Evolutionary conservation across 345 rosid genomes (phyloP), one percentile per base, ranked within the genome.

Genomic region (Rhizophora apiculata): DNA sequence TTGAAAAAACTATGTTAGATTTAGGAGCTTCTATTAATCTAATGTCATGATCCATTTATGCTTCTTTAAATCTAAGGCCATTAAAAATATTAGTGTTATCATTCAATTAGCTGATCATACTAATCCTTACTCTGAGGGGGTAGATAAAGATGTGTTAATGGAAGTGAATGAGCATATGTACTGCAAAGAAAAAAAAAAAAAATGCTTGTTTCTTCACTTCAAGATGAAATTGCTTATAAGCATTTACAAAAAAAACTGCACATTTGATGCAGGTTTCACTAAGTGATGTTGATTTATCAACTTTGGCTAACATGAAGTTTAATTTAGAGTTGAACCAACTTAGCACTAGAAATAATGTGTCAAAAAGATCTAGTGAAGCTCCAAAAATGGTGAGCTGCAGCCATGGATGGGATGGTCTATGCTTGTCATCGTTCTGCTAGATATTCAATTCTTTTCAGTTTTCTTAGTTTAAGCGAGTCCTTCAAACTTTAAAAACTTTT

Each of bases 271-370:
- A 90, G 96, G 96, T 88, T 78, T 81, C 83, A 72, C 67, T 93
- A 72, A 87, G 83, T 62, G 96, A 90, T 21, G 96, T 96, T 18
- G 92, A 90, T 71, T 80, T 82, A 64, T 79, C 86, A 60, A 86
- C 96, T 69, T 82, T 93, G 32, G 79, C 88, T 72, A 93, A 90
- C 78, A 82, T 90, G 96, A 86, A 85, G 76, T 75, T 76, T 70
- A 89, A 87, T 76, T 80, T 88, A 80, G 89, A 82, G 74, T 77
- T 73, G 72, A 87, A 87, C 70, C 67, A 71, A 34, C 62, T 86
- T 76, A 80, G 69, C 19, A 43, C 65, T 43, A 82, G 63, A 58
- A 68, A 71, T 24, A 60, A 65, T 53, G 46, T 72, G 22, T 68
- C 63, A 4, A 67, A 78, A 53, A 69, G 64, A 75, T 21, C 73